Base-by-base conservation (phyloP, 768 basidiomycete species). In the Holtermanniella nyarrowii region DNA sequence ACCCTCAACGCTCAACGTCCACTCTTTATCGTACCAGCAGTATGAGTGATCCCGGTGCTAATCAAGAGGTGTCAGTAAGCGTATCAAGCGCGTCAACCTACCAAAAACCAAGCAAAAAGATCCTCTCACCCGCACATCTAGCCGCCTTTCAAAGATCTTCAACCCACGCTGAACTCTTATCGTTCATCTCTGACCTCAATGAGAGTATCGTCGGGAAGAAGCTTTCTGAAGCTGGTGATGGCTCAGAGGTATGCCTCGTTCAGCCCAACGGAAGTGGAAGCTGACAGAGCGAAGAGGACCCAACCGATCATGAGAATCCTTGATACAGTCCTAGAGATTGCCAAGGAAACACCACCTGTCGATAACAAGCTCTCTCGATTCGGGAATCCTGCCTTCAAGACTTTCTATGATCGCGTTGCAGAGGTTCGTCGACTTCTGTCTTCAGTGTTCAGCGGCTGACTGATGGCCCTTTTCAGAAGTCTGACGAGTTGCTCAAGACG, bases 361-460 rank as follows among this genome's bases (percentile, higher is more conserved):
- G 84, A 90, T 58, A 97, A 95, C 68, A 69, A 82, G 46, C 83
- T 83, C 3, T 96, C 91, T 39, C 77, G 93, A 25, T 99, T 99
- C 64, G 93, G 95, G 1, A 99, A 99, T 72, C 95, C 95, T 3
- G 95, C 95, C 0, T 99, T 99, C 72, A 77, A 85, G 61, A 80
- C 80, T 0, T 95, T 97, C 67, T 88, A 90, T 60, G 91, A 96
- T 73, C 79, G 80, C 61, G 76, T 96, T 5, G 63, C 74, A 16
- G 77, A 84, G 74, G 90, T 84, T 23, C 41, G 69, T 53, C 22
- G 42, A 22, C 18, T 44, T 44, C n/a, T 42, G 46, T 24, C 31
- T 50, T 1, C 22, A 22, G 18, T 37, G 25, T 25, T 23, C 41
- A 21, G 21, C 3, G 20, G 42, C 45, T 22, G 10, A 48, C 53